A percentile compares a stretch with the other conserved stretches of the same genome.
These are phyloP conservation scores for Plantago major DNA, from an alignment of 257 asterid species.

Conservation along the genomic window DNA sequence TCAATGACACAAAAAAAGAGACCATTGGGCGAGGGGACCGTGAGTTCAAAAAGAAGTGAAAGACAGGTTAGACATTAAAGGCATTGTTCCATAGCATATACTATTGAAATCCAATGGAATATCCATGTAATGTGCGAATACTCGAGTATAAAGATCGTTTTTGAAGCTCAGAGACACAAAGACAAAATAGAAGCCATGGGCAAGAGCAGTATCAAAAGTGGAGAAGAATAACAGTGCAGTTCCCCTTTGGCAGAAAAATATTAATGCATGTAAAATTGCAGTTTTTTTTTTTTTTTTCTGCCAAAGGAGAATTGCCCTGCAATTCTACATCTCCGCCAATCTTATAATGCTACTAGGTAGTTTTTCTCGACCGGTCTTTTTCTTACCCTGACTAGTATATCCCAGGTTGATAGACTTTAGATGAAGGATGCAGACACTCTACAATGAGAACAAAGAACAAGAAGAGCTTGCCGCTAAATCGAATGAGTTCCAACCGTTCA, in stretches of 20 bases:
- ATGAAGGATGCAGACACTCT: constrained; percentile 14
- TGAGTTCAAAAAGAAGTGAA: constrained; percentile 26
- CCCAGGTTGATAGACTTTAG: neutral
- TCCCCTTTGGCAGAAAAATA: constrained; percentile 36
- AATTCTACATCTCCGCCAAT: constrained; percentile 28
- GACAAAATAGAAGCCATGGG: constrained; percentile 8
- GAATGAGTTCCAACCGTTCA: neutral
- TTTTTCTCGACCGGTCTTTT: neutral
- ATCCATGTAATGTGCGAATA: constrained; percentile 41
- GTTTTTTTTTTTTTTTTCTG: constrained; percentile 15
- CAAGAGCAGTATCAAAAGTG: constrained; percentile 17
- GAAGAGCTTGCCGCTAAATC: too few relatives aligned
- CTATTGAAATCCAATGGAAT: constrained; percentile 32
- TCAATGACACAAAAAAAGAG: neutral
- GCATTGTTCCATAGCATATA: constrained; percentile 41
- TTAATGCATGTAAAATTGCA: neutral
- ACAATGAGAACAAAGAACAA: constrained; percentile 4
- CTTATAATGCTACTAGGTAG: constrained; percentile 7
- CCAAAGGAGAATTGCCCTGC: constrained; percentile 68
- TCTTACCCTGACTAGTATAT: neutral
- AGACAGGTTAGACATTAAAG: constrained; percentile 14
- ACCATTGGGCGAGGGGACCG: constrained; percentile 33
- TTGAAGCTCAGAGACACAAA: constrained; percentile 22
- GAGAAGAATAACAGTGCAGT: constrained; percentile 32
- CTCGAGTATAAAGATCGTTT: constrained; percentile 24